phyloP scores from a whole-genome alignment of 2,329 filamentous ascomycete genomes.

The Aspergillus pseudonomiae region DNA sequence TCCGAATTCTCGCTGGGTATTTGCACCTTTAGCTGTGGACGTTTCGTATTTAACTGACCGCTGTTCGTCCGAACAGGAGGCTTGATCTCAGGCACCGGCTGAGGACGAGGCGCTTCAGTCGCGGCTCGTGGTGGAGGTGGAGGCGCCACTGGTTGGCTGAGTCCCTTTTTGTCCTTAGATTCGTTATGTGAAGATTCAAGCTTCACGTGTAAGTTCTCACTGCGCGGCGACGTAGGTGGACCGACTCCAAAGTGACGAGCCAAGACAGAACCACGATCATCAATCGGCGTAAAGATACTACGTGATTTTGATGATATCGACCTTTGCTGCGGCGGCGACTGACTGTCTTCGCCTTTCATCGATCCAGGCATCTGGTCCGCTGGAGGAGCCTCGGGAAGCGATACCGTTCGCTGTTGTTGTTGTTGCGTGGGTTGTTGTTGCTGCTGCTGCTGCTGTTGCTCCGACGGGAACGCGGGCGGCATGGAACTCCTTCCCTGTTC shows the following conservation, averaged over 20 bases:
- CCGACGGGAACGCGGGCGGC: slow-evolving; percentile 68
- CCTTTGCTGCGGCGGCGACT: slow-evolving; percentile 61
- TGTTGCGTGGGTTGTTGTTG: slow-evolving; percentile 52
- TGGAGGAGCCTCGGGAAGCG: slow-evolving; percentile 60
- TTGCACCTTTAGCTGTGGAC: slow-evolving; percentile 87
- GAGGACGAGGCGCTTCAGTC: slow-evolving; percentile 46
- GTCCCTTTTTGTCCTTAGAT: slow-evolving; percentile 65
- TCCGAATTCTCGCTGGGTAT: slow-evolving; percentile 92
- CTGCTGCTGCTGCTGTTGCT: slow-evolving; percentile 47
- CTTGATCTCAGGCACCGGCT: slow-evolving; percentile 68
- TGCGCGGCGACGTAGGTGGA: slow-evolving; percentile 54
- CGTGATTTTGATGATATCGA: slow-evolving; percentile 71
- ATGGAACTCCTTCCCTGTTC: slow-evolving; percentile 75
- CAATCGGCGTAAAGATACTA: slow-evolving; percentile 97
- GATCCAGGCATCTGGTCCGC: slow-evolving; percentile 53
- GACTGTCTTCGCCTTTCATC: slow-evolving; percentile 44
- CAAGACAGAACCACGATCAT: slow-evolving; percentile 85
- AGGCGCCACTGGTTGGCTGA: slow-evolving; percentile 59
- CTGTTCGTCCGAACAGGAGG: slow-evolving; percentile 81
- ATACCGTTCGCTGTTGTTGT: slow-evolving; percentile 59
- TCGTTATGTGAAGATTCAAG: slow-evolving; percentile 38
- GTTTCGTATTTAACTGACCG: slow-evolving; percentile 65
- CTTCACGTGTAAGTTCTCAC: slow-evolving; percentile 43
- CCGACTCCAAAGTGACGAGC: slow-evolving; percentile 78
- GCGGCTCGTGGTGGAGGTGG: slow-evolving; percentile 56